Evolutionary conservation across 73 alveolate genomes (phyloP).

Genomic region (Tetrahymena malaccensis): DNA sequence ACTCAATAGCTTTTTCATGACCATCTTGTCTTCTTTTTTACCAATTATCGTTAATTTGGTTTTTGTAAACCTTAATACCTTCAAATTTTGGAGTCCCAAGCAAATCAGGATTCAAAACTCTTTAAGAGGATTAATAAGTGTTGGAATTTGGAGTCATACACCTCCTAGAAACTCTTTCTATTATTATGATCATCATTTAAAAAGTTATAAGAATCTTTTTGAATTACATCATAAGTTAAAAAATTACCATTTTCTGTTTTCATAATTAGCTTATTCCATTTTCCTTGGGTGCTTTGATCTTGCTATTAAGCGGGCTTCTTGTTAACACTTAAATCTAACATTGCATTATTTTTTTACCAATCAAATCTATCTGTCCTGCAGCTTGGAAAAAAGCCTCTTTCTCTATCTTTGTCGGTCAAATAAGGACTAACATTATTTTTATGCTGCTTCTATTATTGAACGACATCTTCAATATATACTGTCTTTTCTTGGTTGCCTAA

Average conservation of each 20-base stretch:
- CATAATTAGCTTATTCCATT: not conserved
- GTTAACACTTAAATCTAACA: not conserved
- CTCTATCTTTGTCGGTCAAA: not conserved
- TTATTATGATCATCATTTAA: not conserved
- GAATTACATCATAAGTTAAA: not conserved
- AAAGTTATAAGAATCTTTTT: too few relatives aligned
- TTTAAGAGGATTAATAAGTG: not conserved
- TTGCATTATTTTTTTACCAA: not conserved
- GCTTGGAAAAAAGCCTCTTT: not conserved
- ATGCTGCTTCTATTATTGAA: not conserved
- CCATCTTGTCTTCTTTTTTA: not conserved
- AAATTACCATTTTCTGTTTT: not conserved
- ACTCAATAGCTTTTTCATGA: not conserved
- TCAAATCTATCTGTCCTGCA: not conserved
- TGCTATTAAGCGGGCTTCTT: not conserved
- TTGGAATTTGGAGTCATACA: not conserved
- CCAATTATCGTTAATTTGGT: not conserved
- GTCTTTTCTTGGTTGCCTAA: not conserved
- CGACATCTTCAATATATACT: not conserved
- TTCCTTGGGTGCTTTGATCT: not conserved
- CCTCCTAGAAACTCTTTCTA: not conserved
- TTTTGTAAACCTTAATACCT: not conserved
- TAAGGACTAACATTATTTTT: not conserved
- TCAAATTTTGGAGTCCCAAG: not conserved
- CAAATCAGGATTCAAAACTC: not conserved